phyloP scores from a whole-genome alignment of 208 protist genomes.

The Leishmania major region DNA sequence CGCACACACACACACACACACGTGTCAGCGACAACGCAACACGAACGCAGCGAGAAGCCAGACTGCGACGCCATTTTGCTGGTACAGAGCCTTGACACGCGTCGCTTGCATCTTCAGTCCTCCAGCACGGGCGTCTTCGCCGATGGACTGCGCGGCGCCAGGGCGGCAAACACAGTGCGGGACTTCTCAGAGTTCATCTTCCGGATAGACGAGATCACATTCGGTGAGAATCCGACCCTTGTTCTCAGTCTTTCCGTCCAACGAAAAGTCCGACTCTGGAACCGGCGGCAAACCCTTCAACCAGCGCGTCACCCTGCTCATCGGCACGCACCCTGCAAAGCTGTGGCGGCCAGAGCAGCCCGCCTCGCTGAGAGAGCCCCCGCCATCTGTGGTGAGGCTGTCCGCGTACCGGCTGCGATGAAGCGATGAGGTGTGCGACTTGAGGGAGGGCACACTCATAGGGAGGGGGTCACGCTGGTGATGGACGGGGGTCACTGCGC shows the following conservation, averaged over 20 bases:
- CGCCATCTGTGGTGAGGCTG: slow-evolving; percentile 11
- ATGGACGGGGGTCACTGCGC: slow-evolving; percentile 12
- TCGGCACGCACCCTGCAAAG: slow-evolving; percentile 36
- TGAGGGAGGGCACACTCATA: slow-evolving; percentile 39
- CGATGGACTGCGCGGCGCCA: slow-evolving; percentile 12
- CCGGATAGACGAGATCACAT: slow-evolving; percentile 24
- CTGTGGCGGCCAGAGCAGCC: slow-evolving; percentile 24
- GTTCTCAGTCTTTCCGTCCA: slow-evolving; percentile 42
- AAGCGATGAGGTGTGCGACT: slow-evolving; percentile 11
- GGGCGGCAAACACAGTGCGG: slow-evolving; percentile 61
- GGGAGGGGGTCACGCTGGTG: slow-evolving; percentile 34
- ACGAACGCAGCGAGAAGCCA: not conserved
- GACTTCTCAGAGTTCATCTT: slow-evolving; percentile 28
- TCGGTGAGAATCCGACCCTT: slow-evolving; percentile 44
- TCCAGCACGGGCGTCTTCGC: not conserved
- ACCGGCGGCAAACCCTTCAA: slow-evolving; percentile 32
- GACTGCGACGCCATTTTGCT: not conserved
- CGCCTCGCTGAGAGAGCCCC: slow-evolving; percentile 11
- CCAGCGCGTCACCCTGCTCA: slow-evolving; percentile 39
- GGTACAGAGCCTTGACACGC: slow-evolving; percentile 7
- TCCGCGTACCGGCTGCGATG: slow-evolving; percentile 5
- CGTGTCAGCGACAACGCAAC: not conserved
- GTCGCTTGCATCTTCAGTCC: not conserved
- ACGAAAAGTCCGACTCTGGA: slow-evolving; percentile 21
- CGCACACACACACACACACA: not conserved